Evolutionary conservation across 139 green algal genomes (phyloP).

Genomic region (Tetratostichococcus sp.): DNA sequence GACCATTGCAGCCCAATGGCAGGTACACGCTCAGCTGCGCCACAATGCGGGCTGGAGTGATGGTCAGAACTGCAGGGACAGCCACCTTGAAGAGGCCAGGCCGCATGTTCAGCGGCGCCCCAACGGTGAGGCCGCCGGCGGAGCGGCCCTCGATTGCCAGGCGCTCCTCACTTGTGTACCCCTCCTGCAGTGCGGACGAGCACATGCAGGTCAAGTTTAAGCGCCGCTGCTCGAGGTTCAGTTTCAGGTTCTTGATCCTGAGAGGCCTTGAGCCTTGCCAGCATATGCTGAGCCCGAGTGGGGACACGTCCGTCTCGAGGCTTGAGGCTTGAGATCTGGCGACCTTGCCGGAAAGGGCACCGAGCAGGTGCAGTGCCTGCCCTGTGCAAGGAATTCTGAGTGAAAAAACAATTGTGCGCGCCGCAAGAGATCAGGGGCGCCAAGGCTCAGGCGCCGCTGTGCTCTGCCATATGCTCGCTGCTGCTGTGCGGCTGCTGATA

Average conservation of each 20-base stretch:
- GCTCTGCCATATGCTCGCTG: no score
- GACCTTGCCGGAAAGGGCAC: no score
- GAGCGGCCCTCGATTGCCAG: constrained; percentile 62
- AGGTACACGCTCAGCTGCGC: background rate
- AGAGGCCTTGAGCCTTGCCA: no score
- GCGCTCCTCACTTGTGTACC: constrained; percentile 32
- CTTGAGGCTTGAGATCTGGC: no score
- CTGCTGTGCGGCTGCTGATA: background rate
- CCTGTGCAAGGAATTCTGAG: no score
- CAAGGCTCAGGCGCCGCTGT: background rate
- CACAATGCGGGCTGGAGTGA: no score
- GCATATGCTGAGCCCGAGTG: no score
- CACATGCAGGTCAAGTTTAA: background rate
- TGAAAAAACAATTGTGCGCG: no score
- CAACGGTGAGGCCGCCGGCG: constrained; percentile 66
- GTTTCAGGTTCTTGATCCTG: background rate
- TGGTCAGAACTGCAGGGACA: no score
- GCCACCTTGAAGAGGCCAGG: constrained; percentile 70
- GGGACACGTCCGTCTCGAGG: no score
- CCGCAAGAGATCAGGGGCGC: no score
- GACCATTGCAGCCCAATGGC: background rate
- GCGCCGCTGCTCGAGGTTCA: background rate
- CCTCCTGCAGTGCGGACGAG: constrained; percentile 1
- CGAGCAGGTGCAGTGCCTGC: no score
- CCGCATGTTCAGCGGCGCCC: constrained; percentile 74